A percentile compares a stretch with the other conserved stretches of the same genome.
Evolutionary conservation across 2,329 filamentous ascomycete species (phyloP).

Genomic region (Stagonosporopsis cucurbitacearum): DNA sequence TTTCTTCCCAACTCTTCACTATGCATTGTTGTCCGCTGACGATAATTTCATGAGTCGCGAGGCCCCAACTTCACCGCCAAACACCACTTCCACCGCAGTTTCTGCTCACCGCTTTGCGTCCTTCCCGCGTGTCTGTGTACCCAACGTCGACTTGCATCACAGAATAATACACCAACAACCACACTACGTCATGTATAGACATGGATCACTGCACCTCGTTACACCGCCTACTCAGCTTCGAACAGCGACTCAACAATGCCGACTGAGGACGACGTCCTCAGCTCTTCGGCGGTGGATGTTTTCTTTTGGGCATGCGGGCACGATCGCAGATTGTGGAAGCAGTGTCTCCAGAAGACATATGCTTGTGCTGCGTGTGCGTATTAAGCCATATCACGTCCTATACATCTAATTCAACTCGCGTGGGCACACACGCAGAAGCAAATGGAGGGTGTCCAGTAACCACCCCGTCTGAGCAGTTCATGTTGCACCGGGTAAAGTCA

Average conservation of each 20-base stretch:
- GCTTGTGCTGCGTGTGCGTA: no score
- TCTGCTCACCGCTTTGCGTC: constrained; percentile 5
- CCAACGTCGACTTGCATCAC: background rate
- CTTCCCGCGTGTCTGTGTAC: background rate
- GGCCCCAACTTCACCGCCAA: constrained; percentile 5
- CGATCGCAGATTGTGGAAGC: background rate
- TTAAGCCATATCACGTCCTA: no score
- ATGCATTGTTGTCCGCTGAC: background rate
- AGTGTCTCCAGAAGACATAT: no score
- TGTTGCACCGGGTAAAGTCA: no score
- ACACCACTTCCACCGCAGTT: background rate
- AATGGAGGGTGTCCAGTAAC: no score
- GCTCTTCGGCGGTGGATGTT: background rate
- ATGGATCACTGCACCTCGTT: background rate
- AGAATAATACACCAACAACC: background rate
- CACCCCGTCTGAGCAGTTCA: no score
- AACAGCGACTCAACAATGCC: background rate
- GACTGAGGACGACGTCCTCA: background rate
- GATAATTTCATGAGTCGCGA: background rate
- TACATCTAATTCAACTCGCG: no score
- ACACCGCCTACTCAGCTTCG: background rate
- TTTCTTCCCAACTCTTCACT: background rate
- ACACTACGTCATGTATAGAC: background rate
- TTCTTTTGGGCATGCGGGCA: background rate
- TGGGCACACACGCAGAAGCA: no score